Conservation (phyloP, 495 filamentous ascomycete species). For the Penicillium egyptiacum region DNA sequence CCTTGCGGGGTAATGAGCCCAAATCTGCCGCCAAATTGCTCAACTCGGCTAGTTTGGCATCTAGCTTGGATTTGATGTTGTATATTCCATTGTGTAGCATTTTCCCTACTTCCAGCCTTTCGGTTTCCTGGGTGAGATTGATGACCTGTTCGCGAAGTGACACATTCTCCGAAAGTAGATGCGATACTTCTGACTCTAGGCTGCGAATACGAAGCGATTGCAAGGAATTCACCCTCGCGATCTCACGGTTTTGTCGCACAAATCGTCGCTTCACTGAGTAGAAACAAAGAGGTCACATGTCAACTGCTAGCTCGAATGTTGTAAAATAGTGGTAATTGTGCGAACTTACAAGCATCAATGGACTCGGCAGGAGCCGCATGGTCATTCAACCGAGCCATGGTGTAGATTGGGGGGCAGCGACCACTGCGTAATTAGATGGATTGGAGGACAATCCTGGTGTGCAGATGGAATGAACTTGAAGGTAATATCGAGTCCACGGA, state of each 20-base stretch:
- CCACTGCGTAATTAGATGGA: constrained; percentile 2
- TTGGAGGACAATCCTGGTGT: not conserved
- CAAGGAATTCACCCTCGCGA: constrained; percentile 84
- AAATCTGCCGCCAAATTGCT: constrained; percentile 62
- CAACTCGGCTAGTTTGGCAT: constrained; percentile 67
- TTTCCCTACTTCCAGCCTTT: constrained; percentile 48
- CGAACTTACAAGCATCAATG: constrained; percentile 73
- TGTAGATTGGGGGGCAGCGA: constrained; percentile 11
- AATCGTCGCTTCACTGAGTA: constrained; percentile 77
- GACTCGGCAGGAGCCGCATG: constrained; percentile 64
- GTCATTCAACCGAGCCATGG: constrained; percentile 93
- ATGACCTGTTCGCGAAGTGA: constrained; percentile 76
- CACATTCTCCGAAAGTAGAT: constrained; percentile 84
- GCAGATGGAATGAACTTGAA: not conserved
- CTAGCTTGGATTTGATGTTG: constrained; percentile 66
- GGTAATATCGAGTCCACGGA: not conserved
- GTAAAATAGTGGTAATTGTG: not conserved
- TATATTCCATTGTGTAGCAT: constrained; percentile 54
- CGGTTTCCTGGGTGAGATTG: constrained; percentile 66
- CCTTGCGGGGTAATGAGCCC: constrained; percentile 49
- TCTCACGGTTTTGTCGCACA: constrained; percentile 90
- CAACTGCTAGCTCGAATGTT: constrained; percentile 3
- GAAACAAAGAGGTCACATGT: constrained; percentile 5
- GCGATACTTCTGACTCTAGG: constrained; percentile 80
- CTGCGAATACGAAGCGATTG: constrained; percentile 87